A percentile compares a stretch with the other conserved stretches of the same genome.
Evolutionary conservation across 2,329 filamentous ascomycete genomes (phyloP).

Genomic region (Ceratocystis albifundus): DNA sequence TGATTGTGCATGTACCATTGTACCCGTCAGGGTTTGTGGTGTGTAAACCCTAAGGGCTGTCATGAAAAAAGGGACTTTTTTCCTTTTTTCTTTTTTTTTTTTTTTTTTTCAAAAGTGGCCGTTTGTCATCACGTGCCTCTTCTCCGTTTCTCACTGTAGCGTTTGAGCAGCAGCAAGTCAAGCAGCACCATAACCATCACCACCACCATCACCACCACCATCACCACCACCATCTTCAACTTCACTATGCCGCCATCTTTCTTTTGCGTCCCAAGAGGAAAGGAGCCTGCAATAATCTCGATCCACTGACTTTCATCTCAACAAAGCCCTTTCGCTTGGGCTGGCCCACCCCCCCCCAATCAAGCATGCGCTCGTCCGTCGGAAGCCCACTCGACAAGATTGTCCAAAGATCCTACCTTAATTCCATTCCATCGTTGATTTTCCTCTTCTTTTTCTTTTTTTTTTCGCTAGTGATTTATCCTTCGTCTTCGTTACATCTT

Average conservation of each 20-base stretch:
- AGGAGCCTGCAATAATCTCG: not conserved
- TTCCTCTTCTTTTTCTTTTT: not conserved
- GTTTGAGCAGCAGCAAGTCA: not conserved
- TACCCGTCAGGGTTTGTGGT: no score
- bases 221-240: no score
- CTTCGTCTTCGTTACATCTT: not conserved
- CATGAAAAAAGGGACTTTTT: no score
- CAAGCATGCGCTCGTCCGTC: conserved; percentile 6
- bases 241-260: not conserved
- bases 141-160: not conserved
- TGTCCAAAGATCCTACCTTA: not conserved
- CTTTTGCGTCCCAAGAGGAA: not conserved
- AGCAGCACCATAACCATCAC: no score
- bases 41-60: not conserved
- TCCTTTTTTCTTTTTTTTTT: no score
- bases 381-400: conserved; percentile 5
- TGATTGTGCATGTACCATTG: no score
- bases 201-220: no score
- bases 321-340: conserved; percentile 7
- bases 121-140: not conserved
- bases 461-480: conserved; percentile 1
- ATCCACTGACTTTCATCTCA: conserved; percentile 3
- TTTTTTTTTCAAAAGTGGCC: not conserved
- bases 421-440: conserved; percentile 5
- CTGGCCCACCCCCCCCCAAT: not conserved